Percentiles rank a stretch among this genome's conserved stretches.
These are phyloP conservation scores for Calonectria multiphialidica DNA, from an alignment of 2,329 filamentous ascomycete species.

Conservation along the genomic window DNA sequence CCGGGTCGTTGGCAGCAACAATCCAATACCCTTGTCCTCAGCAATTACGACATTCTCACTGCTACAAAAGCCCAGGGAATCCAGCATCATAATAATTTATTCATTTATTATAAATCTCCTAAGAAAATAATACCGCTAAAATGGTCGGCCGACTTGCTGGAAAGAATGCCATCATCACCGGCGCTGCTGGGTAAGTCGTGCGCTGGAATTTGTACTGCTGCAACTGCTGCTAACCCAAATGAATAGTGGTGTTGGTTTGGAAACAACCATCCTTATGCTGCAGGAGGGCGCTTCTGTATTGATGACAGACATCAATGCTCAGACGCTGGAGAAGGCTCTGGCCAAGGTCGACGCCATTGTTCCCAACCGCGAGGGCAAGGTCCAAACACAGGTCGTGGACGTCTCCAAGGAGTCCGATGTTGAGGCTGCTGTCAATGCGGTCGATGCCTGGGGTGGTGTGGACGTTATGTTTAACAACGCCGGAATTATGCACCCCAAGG, in stretches of 20 bases:
- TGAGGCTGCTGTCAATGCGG: constrained; percentile 76
- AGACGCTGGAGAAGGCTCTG: constrained; percentile 81
- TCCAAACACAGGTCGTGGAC: constrained; percentile 77
- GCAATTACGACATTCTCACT: not conserved
- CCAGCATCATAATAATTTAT: not conserved
- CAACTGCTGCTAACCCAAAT: constrained; percentile 13
- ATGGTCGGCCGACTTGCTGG: constrained; percentile 64
- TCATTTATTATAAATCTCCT: not conserved
- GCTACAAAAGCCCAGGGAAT: too few relatives aligned
- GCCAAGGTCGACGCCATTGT: constrained; percentile 83
- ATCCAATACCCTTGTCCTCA: not conserved
- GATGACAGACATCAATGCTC: constrained; percentile 85
- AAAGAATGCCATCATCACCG: constrained; percentile 81
- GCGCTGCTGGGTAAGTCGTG: constrained; percentile 81
- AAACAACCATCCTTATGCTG: constrained; percentile 90
- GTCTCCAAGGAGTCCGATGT: constrained; percentile 89
- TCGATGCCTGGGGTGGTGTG: constrained; percentile 88
- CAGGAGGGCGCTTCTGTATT: constrained; percentile 89
- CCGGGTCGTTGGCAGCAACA: not conserved
- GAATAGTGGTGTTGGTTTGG: constrained; percentile 87
- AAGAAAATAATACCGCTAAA: constrained; percentile 25
- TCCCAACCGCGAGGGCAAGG: constrained; percentile 63
- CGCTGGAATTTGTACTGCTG: not conserved
- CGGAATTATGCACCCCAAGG: constrained; percentile 92
- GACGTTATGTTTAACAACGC: constrained; percentile 98